Percentiles rank a stretch among this genome's conserved stretches.
These are phyloP conservation scores for Vairimorpha ceranae DNA, from an alignment of 371 early-diverging fungal species.

Conservation along the genomic window DNA sequence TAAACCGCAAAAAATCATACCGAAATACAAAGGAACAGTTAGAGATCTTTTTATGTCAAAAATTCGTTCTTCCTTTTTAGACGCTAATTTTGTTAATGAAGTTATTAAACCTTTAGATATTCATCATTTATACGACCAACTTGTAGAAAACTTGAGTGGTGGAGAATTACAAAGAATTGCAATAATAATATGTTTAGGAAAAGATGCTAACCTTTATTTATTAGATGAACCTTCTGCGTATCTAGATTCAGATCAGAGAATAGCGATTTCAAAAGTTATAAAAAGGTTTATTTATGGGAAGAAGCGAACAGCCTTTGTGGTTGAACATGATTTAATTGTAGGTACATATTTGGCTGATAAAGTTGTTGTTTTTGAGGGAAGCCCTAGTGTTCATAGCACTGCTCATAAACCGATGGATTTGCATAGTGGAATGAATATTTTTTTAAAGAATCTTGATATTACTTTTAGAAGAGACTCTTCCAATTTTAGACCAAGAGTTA, in stretches of 20 bases:
- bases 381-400: constrained; percentile 69
- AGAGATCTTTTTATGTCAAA: constrained; percentile 83
- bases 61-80: constrained; percentile 79
- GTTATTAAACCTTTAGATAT: constrained; percentile 90
- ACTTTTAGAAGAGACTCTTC: constrained; percentile 97
- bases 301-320: constrained; percentile 94
- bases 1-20: constrained; percentile 97
- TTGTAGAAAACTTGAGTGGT: constrained; percentile 80
- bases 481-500: constrained; percentile 95
- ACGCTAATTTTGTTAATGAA: constrained; percentile 90
- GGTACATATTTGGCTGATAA: constrained; percentile 99
- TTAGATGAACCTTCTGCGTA: constrained; percentile 99
- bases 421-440: constrained; percentile 90
- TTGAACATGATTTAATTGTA: constrained; percentile 99
- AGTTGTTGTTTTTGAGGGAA: constrained; percentile 92
- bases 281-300: constrained; percentile 91
- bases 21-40: constrained; percentile 83
- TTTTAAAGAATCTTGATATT: constrained; percentile 83
- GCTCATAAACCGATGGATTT: constrained; percentile 81
- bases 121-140: constrained; percentile 83
- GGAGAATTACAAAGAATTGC: constrained; percentile 99
- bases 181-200: constrained; percentile 82
- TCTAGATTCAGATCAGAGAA: constrained; percentile 98
- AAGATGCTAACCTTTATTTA: constrained; percentile 91
- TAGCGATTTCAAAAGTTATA: constrained; percentile 94